Percentiles rank a stretch among this genome's conserved stretches.
phyloP scores from a whole-genome alignment of 2,329 filamentous ascomycete genomes.

The Alternaria angustiovoidea region DNA sequence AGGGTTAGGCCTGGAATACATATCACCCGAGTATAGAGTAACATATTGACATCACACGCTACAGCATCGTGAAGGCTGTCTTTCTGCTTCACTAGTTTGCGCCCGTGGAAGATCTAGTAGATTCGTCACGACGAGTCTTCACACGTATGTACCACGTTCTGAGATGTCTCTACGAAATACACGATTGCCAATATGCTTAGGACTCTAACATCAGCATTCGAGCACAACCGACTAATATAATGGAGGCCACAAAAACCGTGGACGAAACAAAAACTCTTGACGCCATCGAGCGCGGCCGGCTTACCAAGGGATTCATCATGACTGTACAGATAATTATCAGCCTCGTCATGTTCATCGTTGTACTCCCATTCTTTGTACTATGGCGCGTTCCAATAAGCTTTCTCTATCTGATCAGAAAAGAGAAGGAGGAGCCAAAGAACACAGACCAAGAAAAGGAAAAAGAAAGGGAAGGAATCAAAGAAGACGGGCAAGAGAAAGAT shows the following conservation, averaged over 20 bases:
- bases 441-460: background rate
- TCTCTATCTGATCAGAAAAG: constrained; percentile 1
- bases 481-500: background rate
- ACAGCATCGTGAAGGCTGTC: background rate
- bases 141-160: background rate
- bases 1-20: constrained; percentile 68
- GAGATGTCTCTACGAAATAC: background rate
- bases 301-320: background rate
- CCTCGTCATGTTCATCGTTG: background rate
- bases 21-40: constrained; percentile 55
- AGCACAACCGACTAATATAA: background rate
- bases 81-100: background rate
- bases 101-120: background rate
- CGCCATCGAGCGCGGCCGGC: background rate
- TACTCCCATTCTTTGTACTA: constrained; percentile 4
- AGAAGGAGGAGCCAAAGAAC: background rate
- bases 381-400: constrained; percentile 9
- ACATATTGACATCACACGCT: constrained; percentile 49
- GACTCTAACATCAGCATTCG: background rate
- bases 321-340: background rate
- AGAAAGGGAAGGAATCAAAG: no score
- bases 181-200: background rate
- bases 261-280: background rate
- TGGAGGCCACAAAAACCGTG: background rate
- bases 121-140: background rate